These are phyloP conservation scores for Herpetospermum pedunculosum DNA, from an alignment of 306 rosid genomes.

Conservation along the genomic window DNA sequence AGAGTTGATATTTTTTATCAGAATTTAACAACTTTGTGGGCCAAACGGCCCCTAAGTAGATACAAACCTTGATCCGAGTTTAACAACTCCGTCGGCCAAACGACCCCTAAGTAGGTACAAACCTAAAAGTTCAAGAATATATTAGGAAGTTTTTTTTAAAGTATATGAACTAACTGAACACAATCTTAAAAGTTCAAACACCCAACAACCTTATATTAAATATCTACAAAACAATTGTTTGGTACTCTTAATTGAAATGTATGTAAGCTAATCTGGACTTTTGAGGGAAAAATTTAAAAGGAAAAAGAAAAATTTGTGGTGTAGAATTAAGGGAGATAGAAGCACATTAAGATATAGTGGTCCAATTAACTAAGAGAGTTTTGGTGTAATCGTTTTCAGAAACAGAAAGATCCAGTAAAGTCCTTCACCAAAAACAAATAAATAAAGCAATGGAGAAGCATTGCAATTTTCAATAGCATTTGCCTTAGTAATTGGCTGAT, in stretches of 20 bases:
- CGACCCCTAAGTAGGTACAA: background rate
- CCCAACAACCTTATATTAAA: background rate
- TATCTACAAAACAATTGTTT: background rate
- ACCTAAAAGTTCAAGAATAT: background rate
- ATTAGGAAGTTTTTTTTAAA: background rate
- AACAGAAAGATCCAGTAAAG: background rate
- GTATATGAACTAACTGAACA: background rate
- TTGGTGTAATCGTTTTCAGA: slow-evolving; percentile 2
- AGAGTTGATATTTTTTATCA: too few relatives aligned
- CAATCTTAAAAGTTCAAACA: background rate
- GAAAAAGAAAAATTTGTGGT: background rate
- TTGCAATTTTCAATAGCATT: background rate
- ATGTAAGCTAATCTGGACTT: background rate
- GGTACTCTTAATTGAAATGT: background rate
- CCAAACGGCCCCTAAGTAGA: too few relatives aligned
- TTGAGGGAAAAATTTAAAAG: background rate
- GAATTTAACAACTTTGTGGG: too few relatives aligned
- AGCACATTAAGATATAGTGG: background rate
- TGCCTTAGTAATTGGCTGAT: background rate
- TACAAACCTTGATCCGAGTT: too few relatives aligned
- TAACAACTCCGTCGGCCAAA: too few relatives aligned
- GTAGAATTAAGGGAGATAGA: background rate
- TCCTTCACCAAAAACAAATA: background rate
- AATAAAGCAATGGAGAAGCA: background rate
- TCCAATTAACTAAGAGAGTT: background rate